Conservation (phyloP, 768 basidiomycete species). For the Calocybe indica region DNA sequence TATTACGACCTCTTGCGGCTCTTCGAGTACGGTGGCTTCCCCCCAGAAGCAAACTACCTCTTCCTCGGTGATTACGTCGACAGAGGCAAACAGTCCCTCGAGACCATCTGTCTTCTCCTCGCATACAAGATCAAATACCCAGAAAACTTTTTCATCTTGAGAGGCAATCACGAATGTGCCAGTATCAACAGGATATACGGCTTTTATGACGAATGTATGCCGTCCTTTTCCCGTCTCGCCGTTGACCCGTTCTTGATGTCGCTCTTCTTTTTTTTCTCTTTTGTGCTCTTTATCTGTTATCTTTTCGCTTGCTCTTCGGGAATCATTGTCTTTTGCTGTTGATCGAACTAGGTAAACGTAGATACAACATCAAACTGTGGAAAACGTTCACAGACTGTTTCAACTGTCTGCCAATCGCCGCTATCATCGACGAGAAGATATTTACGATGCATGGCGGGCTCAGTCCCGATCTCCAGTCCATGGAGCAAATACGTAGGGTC, state of each 20-base stretch:
- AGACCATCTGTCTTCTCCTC: slow-evolving; percentile 98
- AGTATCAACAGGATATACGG: slow-evolving; percentile 99
- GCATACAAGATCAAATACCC: slow-evolving; percentile 99
- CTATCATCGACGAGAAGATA: slow-evolving; percentile 99
- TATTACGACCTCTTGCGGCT: slow-evolving; percentile 97
- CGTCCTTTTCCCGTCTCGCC: slow-evolving; percentile 13
- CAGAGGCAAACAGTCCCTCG: slow-evolving; percentile 96
- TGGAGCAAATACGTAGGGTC: slow-evolving; percentile 99
- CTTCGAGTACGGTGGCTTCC: slow-evolving; percentile 99
- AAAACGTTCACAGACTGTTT: slow-evolving; percentile 99
- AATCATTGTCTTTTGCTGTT: too few species aligned
- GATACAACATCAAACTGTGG: slow-evolving; percentile 99
- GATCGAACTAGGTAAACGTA: slow-evolving; percentile 78
- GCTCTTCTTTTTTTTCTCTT: too few species aligned
- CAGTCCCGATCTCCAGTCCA: slow-evolving; percentile 95
- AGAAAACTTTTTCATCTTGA: slow-evolving; percentile 99
- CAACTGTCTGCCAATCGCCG: slow-evolving; percentile 98
- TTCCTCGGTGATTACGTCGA: slow-evolving; percentile 99
- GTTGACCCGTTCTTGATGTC: slow-evolving; percentile 7
- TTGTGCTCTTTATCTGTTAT: not conserved
- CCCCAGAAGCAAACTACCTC: slow-evolving; percentile 99
- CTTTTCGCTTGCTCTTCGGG: not conserved
- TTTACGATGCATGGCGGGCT: slow-evolving; percentile 99
- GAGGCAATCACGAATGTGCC: slow-evolving; percentile 99
- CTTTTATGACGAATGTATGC: slow-evolving; percentile 98